phyloP scores from a whole-genome alignment of 2,329 filamentous ascomycete genomes.

The Aspergillus fischeri region DNA sequence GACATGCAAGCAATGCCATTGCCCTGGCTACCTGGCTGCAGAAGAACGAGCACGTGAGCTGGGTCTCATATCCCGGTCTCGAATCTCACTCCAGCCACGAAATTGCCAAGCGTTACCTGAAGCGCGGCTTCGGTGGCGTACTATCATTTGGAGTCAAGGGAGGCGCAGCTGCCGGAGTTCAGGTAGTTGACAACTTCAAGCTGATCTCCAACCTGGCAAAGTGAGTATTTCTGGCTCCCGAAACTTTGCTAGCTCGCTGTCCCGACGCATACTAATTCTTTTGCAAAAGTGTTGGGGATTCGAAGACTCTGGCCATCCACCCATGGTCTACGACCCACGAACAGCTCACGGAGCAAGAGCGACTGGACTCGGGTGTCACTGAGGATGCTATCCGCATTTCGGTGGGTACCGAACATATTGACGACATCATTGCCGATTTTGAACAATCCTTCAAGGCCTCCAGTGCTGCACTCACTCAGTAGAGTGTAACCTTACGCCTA shows the following conservation, averaged over 20 bases:
- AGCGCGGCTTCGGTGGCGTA: slow-evolving; percentile 81
- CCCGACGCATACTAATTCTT: slow-evolving; percentile 6
- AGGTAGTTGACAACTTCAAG: slow-evolving; percentile 92
- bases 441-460: slow-evolving; percentile 75
- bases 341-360: slow-evolving; percentile 82
- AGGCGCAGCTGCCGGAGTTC: slow-evolving; percentile 73
- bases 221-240: slow-evolving; percentile 30
- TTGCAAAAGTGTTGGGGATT: slow-evolving; percentile 69
- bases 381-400: slow-evolving; percentile 91
- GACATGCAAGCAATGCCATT: slow-evolving; percentile 80
- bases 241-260: background rate
- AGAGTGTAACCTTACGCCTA: background rate
- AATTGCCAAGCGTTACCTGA: slow-evolving; percentile 81
- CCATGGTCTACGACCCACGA: slow-evolving; percentile 95
- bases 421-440: slow-evolving; percentile 95
- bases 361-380: slow-evolving; percentile 73
- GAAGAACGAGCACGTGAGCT: slow-evolving; percentile 75
- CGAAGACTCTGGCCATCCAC: slow-evolving; percentile 91
- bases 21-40: slow-evolving; percentile 78
- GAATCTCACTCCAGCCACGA: slow-evolving; percentile 75
- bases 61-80: slow-evolving; percentile 92
- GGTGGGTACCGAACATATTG: slow-evolving; percentile 92
- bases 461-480: slow-evolving; percentile 13
- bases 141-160: slow-evolving; percentile 92
- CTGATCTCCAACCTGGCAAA: slow-evolving; percentile 94